Base-by-base conservation (phyloP, 202 grass and related monocot genomes). In the Setaria viridis region DNA sequence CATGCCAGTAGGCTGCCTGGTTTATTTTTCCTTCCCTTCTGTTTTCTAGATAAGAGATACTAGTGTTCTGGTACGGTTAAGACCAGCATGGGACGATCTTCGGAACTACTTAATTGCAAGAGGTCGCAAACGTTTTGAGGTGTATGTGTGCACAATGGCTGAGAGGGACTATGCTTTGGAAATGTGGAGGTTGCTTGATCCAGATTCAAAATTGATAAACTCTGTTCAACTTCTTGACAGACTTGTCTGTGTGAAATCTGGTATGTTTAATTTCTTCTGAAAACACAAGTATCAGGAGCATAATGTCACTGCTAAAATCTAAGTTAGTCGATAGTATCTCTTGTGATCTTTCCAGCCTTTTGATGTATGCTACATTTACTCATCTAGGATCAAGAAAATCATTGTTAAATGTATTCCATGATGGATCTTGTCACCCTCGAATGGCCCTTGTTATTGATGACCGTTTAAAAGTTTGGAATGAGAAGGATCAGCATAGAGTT, bases 161-260 rank as follows among this genome's bases (percentile, higher is more conserved):
- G 97, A 99, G 83, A 95, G 97, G 90, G 97, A 99, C 75, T 99
- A 99, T 20, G 97, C 97, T 80, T 90, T 99, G 82, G 97, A 99
- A 91, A 99, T 99, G 93, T 96, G 97, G 97, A 93, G 97, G 70
- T 84, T 99, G 53, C 92, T 99, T 62, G 97, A 99, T 80, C 94
- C 97, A 41, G 93, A 96, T 84, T 94, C 92, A 82, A 99, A 78
- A 84, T 82, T 99, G 83, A 99, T 99, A 39, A 90, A 85, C 78
- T 93, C 90, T 86, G 78, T 90, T 77, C 90, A 92, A 83, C 92
- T 99, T 86, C 87, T 86, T 72, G 90, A 99, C 62, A 84, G 94
- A 66, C 90, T 99, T 74, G 92, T 97, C 32, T 99, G 97, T 79
- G 97, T 99, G 48, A 99, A 99, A 87, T 88, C 97, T 83, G 97